Conservation (phyloP, 2,329 filamentous ascomycete species). For the Exophiala calicioides region DNA sequence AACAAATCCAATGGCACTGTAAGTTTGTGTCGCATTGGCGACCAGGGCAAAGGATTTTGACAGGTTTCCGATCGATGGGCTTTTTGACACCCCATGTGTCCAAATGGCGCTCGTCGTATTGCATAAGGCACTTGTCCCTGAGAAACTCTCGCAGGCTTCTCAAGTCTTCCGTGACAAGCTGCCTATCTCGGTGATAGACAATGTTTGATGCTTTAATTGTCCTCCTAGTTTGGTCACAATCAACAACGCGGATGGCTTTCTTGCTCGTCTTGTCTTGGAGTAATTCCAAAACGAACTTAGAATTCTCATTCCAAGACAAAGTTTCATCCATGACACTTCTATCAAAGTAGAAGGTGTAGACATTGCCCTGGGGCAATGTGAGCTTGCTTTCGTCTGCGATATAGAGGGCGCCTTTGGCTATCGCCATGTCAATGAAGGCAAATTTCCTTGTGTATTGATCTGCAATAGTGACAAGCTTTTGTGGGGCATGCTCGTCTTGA, state of each 20-base stretch:
- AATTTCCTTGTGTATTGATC: constrained; percentile 26
- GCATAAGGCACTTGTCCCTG: constrained; percentile 30
- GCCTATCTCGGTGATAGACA: constrained; percentile 21
- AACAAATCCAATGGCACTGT: constrained; percentile 32
- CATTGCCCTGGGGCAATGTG: constrained; percentile 9
- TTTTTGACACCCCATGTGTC: constrained; percentile 28
- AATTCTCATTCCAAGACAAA: constrained; percentile 27
- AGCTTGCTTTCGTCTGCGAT: constrained; percentile 26
- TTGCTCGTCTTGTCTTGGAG: constrained; percentile 15
- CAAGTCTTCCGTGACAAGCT: constrained; percentile 24
- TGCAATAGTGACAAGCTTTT: constrained; percentile 11
- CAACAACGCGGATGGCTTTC: constrained; percentile 26
- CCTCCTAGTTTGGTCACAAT: constrained; percentile 29
- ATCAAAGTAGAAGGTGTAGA: constrained; percentile 34
- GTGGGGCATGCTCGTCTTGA: constrained; percentile 16
- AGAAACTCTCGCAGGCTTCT: constrained; percentile 28
- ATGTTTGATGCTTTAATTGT: constrained; percentile 28
- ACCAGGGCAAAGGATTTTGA: constrained; percentile 39
- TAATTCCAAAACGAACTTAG: constrained; percentile 28
- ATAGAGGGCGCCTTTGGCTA: constrained; percentile 30
- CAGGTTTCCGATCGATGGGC: constrained; percentile 33
- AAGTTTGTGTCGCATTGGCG: constrained; percentile 27
- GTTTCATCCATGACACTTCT: constrained; percentile 16
- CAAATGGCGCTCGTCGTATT: constrained; percentile 18
- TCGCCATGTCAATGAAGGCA: constrained; percentile 28